Evolutionary conservation across 2,329 filamentous ascomycete genomes (phyloP).

Genomic region (Pseudopyricularia javanii): DNA sequence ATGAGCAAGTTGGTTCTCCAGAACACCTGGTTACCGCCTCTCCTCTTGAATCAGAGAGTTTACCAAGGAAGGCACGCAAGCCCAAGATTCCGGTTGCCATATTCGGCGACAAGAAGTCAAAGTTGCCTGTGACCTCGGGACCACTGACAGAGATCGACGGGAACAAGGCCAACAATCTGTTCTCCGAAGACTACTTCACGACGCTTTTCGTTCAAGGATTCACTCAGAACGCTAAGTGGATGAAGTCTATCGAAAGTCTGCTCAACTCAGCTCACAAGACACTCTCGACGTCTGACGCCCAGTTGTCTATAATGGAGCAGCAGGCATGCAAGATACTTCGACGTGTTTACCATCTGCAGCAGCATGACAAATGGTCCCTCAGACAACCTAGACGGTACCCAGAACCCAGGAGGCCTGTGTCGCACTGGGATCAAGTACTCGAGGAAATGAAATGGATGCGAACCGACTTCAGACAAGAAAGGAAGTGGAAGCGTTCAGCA

Average conservation of each 20-base stretch:
- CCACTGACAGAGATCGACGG: slow-evolving; percentile 25
- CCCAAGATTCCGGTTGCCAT: slow-evolving; percentile 23
- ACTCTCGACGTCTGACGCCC: slow-evolving; percentile 72
- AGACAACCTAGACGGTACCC: slow-evolving; percentile 75
- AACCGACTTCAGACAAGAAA: slow-evolving; percentile 86
- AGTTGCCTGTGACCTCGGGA: neutral
- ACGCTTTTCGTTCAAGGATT: slow-evolving; percentile 49
- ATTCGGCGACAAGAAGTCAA: slow-evolving; percentile 33
- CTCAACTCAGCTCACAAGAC: slow-evolving; percentile 81
- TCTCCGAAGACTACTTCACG: slow-evolving; percentile 51
- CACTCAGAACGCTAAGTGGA: slow-evolving; percentile 41
- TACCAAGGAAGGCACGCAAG: slow-evolving; percentile 22
- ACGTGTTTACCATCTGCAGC: slow-evolving; percentile 81
- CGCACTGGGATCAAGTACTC: slow-evolving; percentile 77
- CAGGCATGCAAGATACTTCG: slow-evolving; percentile 80
- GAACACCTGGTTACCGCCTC: neutral
- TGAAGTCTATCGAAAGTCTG: slow-evolving; percentile 56
- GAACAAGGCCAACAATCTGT: slow-evolving; percentile 37
- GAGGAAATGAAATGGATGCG: slow-evolving; percentile 97
- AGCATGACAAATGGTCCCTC: slow-evolving; percentile 83
- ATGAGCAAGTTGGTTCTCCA: neutral
- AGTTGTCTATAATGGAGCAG: slow-evolving; percentile 71
- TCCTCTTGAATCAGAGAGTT: neutral
- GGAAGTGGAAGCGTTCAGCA: slow-evolving; percentile 81
- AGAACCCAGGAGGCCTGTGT: slow-evolving; percentile 64